Evolutionary conservation across 768 basidiomycete species (phyloP), one percentile per base, ranked within the genome.

Genomic region (Pleurotus platypus): DNA sequence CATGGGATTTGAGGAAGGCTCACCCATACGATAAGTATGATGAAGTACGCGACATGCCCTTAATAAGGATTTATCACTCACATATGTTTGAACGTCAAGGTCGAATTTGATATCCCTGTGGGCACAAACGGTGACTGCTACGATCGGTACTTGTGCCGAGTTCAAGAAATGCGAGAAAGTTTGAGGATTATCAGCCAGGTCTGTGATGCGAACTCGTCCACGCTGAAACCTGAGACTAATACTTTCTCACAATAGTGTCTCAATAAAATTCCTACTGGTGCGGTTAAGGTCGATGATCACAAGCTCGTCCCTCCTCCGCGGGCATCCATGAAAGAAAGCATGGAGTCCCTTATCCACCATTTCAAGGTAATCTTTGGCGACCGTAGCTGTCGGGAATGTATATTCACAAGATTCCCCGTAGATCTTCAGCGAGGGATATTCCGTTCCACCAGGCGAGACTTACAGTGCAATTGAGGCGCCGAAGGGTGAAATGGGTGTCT

Each of bases 401-500:
- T 7, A 37, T n/a, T 47, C 6, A 5, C 6, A 15, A n/a, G 18
- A 40, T 27, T 48, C 30, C 4, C 57, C 59, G 18, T 67, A 93
- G 92, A 82, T 97, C 64, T 98, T 94, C 78, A 92, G 90, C 54
- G 96, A 98, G 72, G 96, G 96, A 11, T 98, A 92, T 76, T 91
- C 92, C 22, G 96, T 98, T 24, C 97, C 97, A 15, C 90, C 92
- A 15, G 91, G 91, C 18, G 94, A 98, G 75, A 98, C 96, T 0
- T 98, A 99, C 78, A 86, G 84, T 49, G 96, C 96, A 2, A 98
- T 98, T 63, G 97, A 99, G 74, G 96, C 96, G 6, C 96, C 96
- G 46, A 98, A 99, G 75, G 95, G 95, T 61, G 96, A 98, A 75
- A 98, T 98, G 94, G 96, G 81, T 63, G 96, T 99, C 46, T 99